Evolutionary conservation across 2,329 filamentous ascomycete species (phyloP), one percentile per base, ranked within the genome.

Genomic region (Amylocarpus encephaloides): DNA sequence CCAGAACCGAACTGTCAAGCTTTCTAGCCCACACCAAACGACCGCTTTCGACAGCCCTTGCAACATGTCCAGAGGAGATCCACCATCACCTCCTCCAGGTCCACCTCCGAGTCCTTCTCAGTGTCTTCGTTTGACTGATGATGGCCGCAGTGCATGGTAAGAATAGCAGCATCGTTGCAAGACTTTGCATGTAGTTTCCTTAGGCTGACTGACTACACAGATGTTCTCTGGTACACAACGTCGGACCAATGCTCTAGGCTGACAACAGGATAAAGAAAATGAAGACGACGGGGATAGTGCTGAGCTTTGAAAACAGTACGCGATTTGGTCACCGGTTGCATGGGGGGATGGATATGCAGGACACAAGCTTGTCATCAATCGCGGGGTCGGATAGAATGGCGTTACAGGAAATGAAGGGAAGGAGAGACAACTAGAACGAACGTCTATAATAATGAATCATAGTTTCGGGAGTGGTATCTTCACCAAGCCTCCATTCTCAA

Each of bases 401-500:
- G 12, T 32, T 34, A 29, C 29, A 36, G 48, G 6, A 41, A 45
- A 30, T 32, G 40, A 44, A 29, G 10, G 41, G 41, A 16, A 40
- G 38, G 48, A 46, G 13, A 22, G 32, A 33, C 18, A 32, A 43
- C 46, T 32, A 43, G 46, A 47, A 33, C 51, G 19, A 29, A 46
- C 41, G 43, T 30, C 42, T 40, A 45, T 38, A 52, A 47, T 43
- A 53, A 35, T 49, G 39, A 51, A 57, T 70, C 62, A 76, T 57
- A 77, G 62, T 58, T 72, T 76, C 11, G 73, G 64, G 56, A 63
- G 67, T 26, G 47, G 30, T 54, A 69, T 76, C 54, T 73, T 67
- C 16, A 83, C 75, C 54, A 89, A 66, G 0, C 79, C 82, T 0
- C 85, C 86, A 26, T 79, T 70, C 26, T 74, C 68, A 1, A 87